phyloP scores from a whole-genome alignment of 2,329 filamentous ascomycete species.

The Daldinia sp. region DNA sequence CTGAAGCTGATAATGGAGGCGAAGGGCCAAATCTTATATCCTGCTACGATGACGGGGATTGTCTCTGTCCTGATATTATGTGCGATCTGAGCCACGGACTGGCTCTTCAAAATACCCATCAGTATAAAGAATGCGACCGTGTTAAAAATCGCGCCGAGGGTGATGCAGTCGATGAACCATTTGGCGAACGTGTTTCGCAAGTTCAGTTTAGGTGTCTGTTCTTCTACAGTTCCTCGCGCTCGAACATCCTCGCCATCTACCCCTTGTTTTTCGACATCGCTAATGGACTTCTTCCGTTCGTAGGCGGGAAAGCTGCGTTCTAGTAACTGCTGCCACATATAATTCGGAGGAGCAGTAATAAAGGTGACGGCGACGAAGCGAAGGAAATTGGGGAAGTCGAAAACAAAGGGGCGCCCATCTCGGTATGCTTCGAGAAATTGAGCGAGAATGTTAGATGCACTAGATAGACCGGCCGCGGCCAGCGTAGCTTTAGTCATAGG shows the following conservation, averaged over 20 bases:
- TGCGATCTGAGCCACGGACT: constrained; percentile 53
- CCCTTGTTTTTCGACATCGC: constrained; percentile 49
- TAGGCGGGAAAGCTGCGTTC: constrained; percentile 66
- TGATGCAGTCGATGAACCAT: constrained; percentile 65
- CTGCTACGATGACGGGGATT: constrained; percentile 61
- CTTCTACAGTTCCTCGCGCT: constrained; percentile 18
- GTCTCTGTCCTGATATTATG: constrained; percentile 59
- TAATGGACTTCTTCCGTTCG: constrained; percentile 35
- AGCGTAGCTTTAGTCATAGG: constrained; percentile 65
- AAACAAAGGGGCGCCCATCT: constrained; percentile 55
- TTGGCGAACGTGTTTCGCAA: constrained; percentile 59
- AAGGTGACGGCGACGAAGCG: constrained; percentile 67
- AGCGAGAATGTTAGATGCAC: constrained; percentile 66
- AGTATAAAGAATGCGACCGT: constrained; percentile 61
- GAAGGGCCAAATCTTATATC: constrained; percentile 65
- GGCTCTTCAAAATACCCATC: constrained; percentile 61
- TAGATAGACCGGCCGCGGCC: constrained; percentile 65
- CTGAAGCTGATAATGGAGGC: constrained; percentile 65
- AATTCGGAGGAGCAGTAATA: constrained; percentile 68
- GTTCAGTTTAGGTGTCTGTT: constrained; percentile 54
- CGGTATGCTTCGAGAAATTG: constrained; percentile 66
- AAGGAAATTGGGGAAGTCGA: constrained; percentile 63
- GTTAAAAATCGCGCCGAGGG: constrained; percentile 60
- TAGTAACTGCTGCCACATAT: constrained; percentile 68
- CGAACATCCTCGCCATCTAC: constrained; percentile 39